phyloP scores from a whole-genome alignment of 192 early-diverging fungal genomes.

The Rhizophagus sp. region DNA sequence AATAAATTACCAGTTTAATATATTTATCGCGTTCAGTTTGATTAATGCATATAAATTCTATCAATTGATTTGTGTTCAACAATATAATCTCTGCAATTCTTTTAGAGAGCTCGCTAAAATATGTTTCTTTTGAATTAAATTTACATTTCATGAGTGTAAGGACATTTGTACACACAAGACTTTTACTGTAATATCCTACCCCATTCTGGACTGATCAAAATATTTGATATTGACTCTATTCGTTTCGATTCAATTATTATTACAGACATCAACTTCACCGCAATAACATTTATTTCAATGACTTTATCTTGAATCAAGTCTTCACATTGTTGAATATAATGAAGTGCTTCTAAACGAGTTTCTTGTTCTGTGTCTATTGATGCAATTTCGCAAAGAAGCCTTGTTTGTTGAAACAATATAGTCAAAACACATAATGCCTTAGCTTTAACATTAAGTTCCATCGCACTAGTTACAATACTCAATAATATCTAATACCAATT shows the following conservation, averaged over 20 bases:
- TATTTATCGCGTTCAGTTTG: neutral
- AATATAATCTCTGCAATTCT: neutral
- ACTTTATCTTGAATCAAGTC: neutral
- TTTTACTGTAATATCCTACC: neutral
- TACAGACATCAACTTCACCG: neutral
- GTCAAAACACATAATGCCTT: conserved; percentile 16
- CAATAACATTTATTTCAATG: neutral
- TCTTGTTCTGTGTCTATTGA: conserved; percentile 4
- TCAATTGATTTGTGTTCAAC: neutral
- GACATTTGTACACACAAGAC: neutral
- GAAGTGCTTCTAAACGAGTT: neutral
- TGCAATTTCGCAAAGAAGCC: neutral
- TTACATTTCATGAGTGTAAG: neutral
- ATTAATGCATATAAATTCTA: neutral
- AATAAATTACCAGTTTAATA: neutral
- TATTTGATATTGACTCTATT: neutral
- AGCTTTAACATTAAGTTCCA: conserved; percentile 3
- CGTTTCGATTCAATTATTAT: conserved; percentile 13
- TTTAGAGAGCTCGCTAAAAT: conserved; percentile 1
- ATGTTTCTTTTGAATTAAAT: neutral
- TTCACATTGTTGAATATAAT: conserved; percentile 9
- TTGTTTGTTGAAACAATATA: conserved; percentile 2
- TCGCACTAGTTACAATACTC: neutral
- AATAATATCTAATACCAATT: conserved; percentile 6
- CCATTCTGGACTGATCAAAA: conserved; percentile 5